These are phyloP conservation scores for Starmerella stigmatis DNA, from an alignment of 805 yeast species.

Conservation along the genomic window DNA sequence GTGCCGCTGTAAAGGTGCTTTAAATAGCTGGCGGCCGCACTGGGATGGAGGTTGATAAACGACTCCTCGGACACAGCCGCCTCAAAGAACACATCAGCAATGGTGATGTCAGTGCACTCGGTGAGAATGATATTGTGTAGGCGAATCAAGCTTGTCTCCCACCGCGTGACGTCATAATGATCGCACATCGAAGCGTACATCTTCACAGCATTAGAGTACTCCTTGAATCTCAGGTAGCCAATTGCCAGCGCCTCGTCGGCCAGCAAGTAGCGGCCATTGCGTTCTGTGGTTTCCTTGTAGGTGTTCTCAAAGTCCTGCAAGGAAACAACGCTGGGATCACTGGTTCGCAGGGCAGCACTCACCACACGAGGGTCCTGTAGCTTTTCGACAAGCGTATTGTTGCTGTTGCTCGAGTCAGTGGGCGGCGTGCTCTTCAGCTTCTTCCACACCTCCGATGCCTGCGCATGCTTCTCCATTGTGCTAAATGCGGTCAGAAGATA, in stretches of 20 bases:
- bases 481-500: conserved; percentile 24
- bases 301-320: conserved; percentile 22
- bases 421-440: too few relatives aligned
- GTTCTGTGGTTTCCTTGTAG: conserved; percentile 19
- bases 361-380: conserved; percentile 23
- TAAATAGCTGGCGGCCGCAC: conserved; percentile 23
- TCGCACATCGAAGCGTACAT: conserved; percentile 21
- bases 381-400: conserved; percentile 13
- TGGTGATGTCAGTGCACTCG: conserved; percentile 16
- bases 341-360: conserved; percentile 21
- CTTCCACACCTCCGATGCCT: conserved; percentile 22
- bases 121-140: conserved; percentile 25
- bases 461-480: conserved; percentile 19
- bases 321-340: conserved; percentile 21
- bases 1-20: conserved; percentile 11
- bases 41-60: conserved; percentile 23
- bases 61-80: conserved; percentile 16
- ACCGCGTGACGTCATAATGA: conserved; percentile 13
- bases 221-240: conserved; percentile 19
- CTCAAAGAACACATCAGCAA: conserved; percentile 21
- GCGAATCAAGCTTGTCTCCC: conserved; percentile 18
- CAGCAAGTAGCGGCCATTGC: conserved; percentile 20
- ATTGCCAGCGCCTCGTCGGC: conserved; percentile 24
- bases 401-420: too few relatives aligned
- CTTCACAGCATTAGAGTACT: conserved; percentile 20